A percentile compares a stretch with the other conserved stretches of the same genome.
phyloP scores from a whole-genome alignment of 768 basidiomycete species.

The Cystobasidium ongulense region DNA sequence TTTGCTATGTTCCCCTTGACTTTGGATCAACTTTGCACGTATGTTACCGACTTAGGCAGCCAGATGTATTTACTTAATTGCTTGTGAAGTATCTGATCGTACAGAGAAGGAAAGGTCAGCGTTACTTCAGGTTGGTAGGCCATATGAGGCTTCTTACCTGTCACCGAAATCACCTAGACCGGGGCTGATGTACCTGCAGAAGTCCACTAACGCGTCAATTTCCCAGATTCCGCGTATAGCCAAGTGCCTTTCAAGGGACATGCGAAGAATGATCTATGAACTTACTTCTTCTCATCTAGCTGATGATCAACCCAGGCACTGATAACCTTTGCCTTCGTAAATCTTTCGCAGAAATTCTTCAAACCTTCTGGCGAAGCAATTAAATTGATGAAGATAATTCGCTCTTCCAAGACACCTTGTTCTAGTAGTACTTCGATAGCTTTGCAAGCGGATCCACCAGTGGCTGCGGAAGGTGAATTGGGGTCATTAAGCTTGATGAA shows the following conservation, averaged over 20 bases:
- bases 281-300: slow-evolving; percentile 38
- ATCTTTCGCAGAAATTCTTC: slow-evolving; percentile 35
- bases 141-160: neutral
- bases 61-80: neutral
- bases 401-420: slow-evolving; percentile 84
- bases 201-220: neutral
- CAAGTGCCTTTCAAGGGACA: neutral
- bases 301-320: slow-evolving; percentile 42
- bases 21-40: no score
- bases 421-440: slow-evolving; percentile 89
- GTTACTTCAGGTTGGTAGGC: neutral
- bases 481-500: neutral
- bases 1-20: no score
- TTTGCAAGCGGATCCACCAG: slow-evolving; percentile 95
- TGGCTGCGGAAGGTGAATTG: slow-evolving; percentile 51
- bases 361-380: slow-evolving; percentile 42
- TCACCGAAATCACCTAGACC: slow-evolving; percentile 29
- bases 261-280: neutral
- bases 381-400: slow-evolving; percentile 47
- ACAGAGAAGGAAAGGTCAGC: neutral
- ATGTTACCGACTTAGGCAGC: no score
- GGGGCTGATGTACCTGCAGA: slow-evolving; percentile 13
- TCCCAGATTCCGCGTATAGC: no score
- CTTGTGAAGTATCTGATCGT: slow-evolving; percentile 1
- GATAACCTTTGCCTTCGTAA: slow-evolving; percentile 40